Conservation (phyloP, 2,329 filamentous ascomycete genomes). For the Achaetomium macrosporum region DNA sequence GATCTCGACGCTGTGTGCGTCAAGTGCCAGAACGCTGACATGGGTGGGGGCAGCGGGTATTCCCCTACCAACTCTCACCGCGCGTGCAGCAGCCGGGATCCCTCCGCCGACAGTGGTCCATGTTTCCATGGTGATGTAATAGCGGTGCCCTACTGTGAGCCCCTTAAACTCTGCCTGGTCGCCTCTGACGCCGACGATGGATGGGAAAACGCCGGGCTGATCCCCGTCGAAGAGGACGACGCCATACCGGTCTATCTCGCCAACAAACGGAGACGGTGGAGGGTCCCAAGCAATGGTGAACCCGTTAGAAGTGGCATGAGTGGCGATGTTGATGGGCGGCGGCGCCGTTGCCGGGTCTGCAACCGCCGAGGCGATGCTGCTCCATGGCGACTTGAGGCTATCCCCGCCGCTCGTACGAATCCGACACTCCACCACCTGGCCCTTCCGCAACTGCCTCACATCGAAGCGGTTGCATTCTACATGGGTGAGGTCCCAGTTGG, state of each 20-base stretch:
- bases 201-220: conserved; percentile 6
- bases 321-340: conserved; percentile 13
- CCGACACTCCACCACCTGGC: conserved; percentile 15
- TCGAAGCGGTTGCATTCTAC: conserved; percentile 8
- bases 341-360: conserved; percentile 16
- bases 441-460: conserved; percentile 1
- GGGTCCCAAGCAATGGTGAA: conserved; percentile 13
- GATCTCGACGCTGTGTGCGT: conserved; percentile 2
- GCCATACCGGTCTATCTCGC: conserved; percentile 18
- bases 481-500: neutral
- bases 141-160: conserved; percentile 12
- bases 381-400: conserved; percentile 14
- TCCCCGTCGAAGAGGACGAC: conserved; percentile 11
- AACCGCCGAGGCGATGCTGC: conserved; percentile 7
- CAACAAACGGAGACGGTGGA: neutral
- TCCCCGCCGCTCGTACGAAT: conserved; percentile 17
- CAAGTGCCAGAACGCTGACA: conserved; percentile 5
- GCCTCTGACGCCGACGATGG: conserved; percentile 2
- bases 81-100: neutral
- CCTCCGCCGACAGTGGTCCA: conserved; percentile 18
- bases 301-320: conserved; percentile 11
- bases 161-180: neutral
- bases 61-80: conserved; percentile 13
- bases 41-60: neutral
- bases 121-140: conserved; percentile 14